Base-by-base conservation (phyloP, 2,329 filamentous ascomycete species). In the Chalaropsis ovoidea region DNA sequence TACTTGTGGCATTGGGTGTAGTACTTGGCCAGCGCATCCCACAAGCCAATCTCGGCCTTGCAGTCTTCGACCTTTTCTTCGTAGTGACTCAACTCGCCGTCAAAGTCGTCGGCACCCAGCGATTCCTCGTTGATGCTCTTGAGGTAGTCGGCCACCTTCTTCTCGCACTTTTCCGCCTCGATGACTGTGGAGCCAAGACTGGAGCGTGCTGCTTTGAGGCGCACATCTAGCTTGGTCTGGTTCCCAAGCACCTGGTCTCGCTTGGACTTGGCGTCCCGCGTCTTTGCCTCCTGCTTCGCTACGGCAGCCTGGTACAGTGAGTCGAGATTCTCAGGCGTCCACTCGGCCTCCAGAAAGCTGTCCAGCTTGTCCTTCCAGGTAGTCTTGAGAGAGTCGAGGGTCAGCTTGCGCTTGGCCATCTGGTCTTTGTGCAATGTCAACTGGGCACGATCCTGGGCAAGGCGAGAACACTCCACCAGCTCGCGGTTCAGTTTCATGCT, bases 361-460 rank as follows among this genome's bases (percentile, higher is more conserved):
- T 82, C 79, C 24, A 99, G 79, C 69, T 88, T 88, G 42, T 86
- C 79, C 62, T 81, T 82, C 78, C 95, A 90, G 0, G 90, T 90
- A 61, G 79, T 84, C 68, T 79, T 83, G 77, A 96, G 84, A 0
- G 89, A 94, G 8, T 91, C 82, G 1, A 97, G 78, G 68, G 88
- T 88, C 42, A 84, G 82, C 73, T 88, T 83, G 65, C 87, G 84
- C 69, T 90, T 86, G 69, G 84, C 83, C 35, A 90, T 75, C 71
- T 96, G 89, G 70, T 91, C 92, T 71, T 88, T 91, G 42, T 92
- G 81, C 70, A 89, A 86, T 66, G 95, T 89, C 11, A 99, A 80
- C 70, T 89, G 87, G 13, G 93, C 94, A 45, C 91, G 82, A 68
- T 95, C 91, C 3, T 87, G 85, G 5, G 91, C 90, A 66, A 89